Percentiles rank a stretch among this genome's conserved stretches.
Conservation (phyloP, 169 alveolate species). For the Cryptosporidium meleagridis region DNA sequence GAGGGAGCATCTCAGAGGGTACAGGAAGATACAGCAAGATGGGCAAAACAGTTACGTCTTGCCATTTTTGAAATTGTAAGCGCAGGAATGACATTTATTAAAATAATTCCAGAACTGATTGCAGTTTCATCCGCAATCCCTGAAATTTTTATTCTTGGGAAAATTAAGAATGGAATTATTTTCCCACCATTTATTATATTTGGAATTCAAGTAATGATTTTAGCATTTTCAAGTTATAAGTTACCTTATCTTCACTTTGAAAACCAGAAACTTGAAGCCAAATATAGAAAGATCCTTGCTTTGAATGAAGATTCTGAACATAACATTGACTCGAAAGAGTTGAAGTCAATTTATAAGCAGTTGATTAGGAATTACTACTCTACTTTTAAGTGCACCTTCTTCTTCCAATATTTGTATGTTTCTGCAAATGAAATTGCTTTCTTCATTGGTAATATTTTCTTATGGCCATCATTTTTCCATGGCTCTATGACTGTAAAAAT, state of each 20-base stretch:
- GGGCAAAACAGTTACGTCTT: conserved; percentile 54
- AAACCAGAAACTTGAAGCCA: conserved; percentile 65
- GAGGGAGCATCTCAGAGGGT: conserved; percentile 73
- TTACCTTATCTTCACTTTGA: conserved; percentile 68
- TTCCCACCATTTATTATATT: conserved; percentile 44
- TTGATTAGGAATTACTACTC: conserved; percentile 50
- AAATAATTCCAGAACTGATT: conserved; percentile 34
- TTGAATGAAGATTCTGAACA: conserved; percentile 42
- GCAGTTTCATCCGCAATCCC: conserved; percentile 33
- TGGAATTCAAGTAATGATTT: conserved; percentile 29
- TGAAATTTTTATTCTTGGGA: conserved; percentile 47
- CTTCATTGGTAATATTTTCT: conserved; percentile 33
- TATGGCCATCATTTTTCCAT: conserved; percentile 73
- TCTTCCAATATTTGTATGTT: conserved; percentile 23
- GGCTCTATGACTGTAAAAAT: conserved; percentile 59
- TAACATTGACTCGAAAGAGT: conserved; percentile 3
- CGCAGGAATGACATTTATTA: conserved; percentile 22
- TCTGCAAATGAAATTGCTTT: conserved; percentile 18
- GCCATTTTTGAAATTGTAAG: conserved; percentile 25
- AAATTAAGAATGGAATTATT: conserved; percentile 23
- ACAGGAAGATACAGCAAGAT: conserved; percentile 59
- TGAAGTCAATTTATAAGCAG: neutral
- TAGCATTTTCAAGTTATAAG: conserved; percentile 24
- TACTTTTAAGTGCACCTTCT: conserved; percentile 41
- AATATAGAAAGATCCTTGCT: conserved; percentile 32